Evolutionary conservation across 257 asterid genomes (phyloP), one percentile per base, ranked within the genome.

Genomic region (Penstemon barbatus): DNA sequence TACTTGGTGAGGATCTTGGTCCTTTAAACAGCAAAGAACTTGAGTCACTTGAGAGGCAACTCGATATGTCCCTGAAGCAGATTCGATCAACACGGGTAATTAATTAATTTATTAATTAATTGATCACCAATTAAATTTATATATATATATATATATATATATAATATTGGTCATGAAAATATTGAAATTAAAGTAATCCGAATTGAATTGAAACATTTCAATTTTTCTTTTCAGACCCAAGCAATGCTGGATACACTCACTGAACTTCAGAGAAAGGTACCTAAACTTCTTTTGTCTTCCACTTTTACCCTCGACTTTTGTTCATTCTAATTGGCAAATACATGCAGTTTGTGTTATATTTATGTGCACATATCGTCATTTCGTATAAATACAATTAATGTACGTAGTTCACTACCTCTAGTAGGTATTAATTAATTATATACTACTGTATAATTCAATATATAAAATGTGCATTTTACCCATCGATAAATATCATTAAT

Each of bases 1-100:
- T 94, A 69, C 91, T 91, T 70, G 99, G 97, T 57, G 99, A 90
- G 78, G 97, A 94, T 77, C 97, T 94, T 73, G 97, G 95, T 33
- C 96, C 97, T 73, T 68, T 90, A 78, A 94, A 86, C 88, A 87
- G 96, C 89, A 89, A 87, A 83, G 99, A 94, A 58, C 99, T 94
- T 46, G 99, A 94, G 78, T 86, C 97, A 40, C 87, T 94, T 39
- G 99, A 94, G 72, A 86, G 90, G 68, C 97, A 94, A 68, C 97
- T 94, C 59, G 99, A 94, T 59, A 79, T 86, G 89, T 91, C 99
- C 1, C 86, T 94, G 19, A 94, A 94, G 86, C 97, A 89, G 75
- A 91, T 94, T 79, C 81, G 99, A 87, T 89, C 96, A 68, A 90
- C 96, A 52, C 73, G 99, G 83, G 99, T 92, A 83, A 18, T 18